phyloP scores from a whole-genome alignment of 805 yeast species.

The Yueomyces sp. region DNA sequence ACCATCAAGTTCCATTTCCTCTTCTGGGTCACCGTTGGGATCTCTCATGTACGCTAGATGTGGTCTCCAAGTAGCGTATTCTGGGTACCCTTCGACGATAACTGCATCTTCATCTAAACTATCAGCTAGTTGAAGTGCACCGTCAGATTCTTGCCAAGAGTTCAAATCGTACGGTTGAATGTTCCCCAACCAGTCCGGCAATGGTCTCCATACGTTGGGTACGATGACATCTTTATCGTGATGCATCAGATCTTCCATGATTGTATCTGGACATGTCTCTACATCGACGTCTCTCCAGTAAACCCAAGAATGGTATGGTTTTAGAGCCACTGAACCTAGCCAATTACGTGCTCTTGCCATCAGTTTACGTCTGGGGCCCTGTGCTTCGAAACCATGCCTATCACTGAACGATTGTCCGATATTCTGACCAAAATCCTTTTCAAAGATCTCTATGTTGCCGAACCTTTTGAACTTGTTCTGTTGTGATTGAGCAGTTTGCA shows the following conservation, averaged over 20 bases:
- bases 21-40: slow-evolving; percentile 43
- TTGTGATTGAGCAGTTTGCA: slow-evolving; percentile 52
- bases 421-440: slow-evolving; percentile 82
- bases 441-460: slow-evolving; percentile 77
- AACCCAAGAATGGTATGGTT: slow-evolving; percentile 83
- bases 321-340: slow-evolving; percentile 59
- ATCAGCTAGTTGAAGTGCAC: slow-evolving; percentile 55
- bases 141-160: slow-evolving; percentile 87
- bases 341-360: slow-evolving; percentile 86
- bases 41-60: slow-evolving; percentile 66
- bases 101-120: slow-evolving; percentile 67
- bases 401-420: slow-evolving; percentile 80
- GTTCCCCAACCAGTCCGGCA: slow-evolving; percentile 68
- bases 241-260: slow-evolving; percentile 62
- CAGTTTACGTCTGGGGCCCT: slow-evolving; percentile 68
- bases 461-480: slow-evolving; percentile 49
- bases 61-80: slow-evolving; percentile 75
- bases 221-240: slow-evolving; percentile 57
- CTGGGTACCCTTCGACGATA: slow-evolving; percentile 80
- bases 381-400: slow-evolving; percentile 74
- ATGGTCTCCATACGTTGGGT: slow-evolving; percentile 94
- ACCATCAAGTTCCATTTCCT: slow-evolving; percentile 65
- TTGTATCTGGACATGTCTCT: slow-evolving; percentile 68
- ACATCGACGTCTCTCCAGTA: slow-evolving; percentile 85
- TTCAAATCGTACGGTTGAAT: slow-evolving; percentile 94